Base-by-base conservation (phyloP, 371 early-diverging fungal species). In the Mucor ambiguus region DNA sequence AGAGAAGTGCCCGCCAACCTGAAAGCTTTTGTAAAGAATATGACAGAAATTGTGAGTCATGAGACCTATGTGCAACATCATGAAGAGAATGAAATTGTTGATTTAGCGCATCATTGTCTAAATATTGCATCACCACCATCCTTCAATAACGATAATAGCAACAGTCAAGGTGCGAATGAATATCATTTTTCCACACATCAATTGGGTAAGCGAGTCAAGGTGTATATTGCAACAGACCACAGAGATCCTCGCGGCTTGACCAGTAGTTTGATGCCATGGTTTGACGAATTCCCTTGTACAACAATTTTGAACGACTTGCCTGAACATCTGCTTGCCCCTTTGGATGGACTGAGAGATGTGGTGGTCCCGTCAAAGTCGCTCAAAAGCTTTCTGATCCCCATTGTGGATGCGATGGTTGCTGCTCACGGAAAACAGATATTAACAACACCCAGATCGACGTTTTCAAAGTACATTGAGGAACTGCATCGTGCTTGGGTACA, bases 371-470 rank as follows among this genome's bases (percentile, higher is more conserved):
- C 63, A n/a, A 78, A 77, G 46, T 44, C 74, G 0, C 44, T 82
- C 18, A 57, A 61, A 6, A 38, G 20, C 0, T 74, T 69, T 24
- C 29, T 82, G 24, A 67, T 79, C 4, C 82, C 82, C 3, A 30
- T 82, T 26, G 70, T 82, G 2, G 79, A 82, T 67, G 76, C 78
- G 20, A 82, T 82, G 82, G 70, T 82, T 0, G 78, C 82, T 20
- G 82, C 78, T 14, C 76, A 82, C 49, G 82, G 71, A 18, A 48
- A 59, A 12, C 24, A 62, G 7, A 61, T 82, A 16, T 68, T 77
- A 32, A 68, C 73, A 12, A 82, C 78, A 3, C 79, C 79, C 18
- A 64, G 76, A n/a, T 79, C 79, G n/a, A 79, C 82, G 14, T 82
- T 72, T 73, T 82, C 82, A 18, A 67, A 66, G 63, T 82, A 79